Evolutionary conservation across 257 asterid genomes (phyloP), one percentile per base, ranked within the genome.

Genomic region (Solanum virginianum): DNA sequence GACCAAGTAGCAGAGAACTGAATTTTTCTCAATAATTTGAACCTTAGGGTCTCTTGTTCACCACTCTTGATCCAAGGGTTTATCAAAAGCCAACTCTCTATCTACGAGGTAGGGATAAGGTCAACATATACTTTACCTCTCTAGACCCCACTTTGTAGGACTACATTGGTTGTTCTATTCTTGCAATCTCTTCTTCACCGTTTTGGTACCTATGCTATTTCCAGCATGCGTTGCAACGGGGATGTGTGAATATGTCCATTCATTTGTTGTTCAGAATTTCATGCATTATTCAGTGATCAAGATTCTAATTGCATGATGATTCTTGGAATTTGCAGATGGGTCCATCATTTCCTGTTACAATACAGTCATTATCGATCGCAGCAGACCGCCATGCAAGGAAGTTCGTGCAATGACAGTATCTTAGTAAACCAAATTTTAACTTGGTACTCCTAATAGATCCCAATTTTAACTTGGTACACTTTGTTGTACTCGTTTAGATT

Each of bases 351-450:
- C 95, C 95, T 45, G 90, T 95, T 62, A 88, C 98, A 10, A 92
- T 95, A 87, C 97, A 92, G 80, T 95, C 99, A 1, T 80, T 95
- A 88, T 93, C 99, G 1, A 86, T 94, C 90, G 99, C 97, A 55
- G 97, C 95, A 5, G 99, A 95, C 62, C 94, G 94, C 54, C 82
- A 87, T 91, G 92, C 84, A 89, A 91, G 91, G 91, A 82, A 89
- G 90, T 91, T 92, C n/a, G 51, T 83, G 57, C 81, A 83, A 83
- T 83, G 51, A 83, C 49, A n/a, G 66, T 26, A 29, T 83, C 62
- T 39, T 32, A 49, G 0, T 12, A 22, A 57, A 47, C 22, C 84
- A 41, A 60, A 41, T 47, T 47, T 22, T 43, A 20, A 71, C 36
- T 41, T 41, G 65, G 20, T 57, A 57, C 14, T 57, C 65, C 20